Conservation (phyloP, 345 rosid genomes). For the Odontarrhena argentea region DNA sequence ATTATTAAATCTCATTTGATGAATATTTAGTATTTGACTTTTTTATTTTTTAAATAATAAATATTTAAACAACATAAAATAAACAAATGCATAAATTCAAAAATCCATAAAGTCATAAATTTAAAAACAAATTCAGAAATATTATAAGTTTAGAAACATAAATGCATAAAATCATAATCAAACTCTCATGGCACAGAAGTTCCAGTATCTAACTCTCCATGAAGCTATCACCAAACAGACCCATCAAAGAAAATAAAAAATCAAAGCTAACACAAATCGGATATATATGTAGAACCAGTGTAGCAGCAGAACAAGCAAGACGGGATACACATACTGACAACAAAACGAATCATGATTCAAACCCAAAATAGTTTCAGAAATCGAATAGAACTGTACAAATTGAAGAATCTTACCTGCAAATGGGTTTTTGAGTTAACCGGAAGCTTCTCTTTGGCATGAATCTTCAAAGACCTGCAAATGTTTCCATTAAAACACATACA, state of each 20-base stretch:
- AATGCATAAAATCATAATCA: too few relatives aligned
- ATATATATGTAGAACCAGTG: not conserved
- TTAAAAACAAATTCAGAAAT: too few relatives aligned
- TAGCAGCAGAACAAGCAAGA: not conserved
- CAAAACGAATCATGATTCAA: not conserved
- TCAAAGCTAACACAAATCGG: not conserved
- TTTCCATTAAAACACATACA: too few relatives aligned
- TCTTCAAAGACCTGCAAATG: slow-evolving; percentile 63
- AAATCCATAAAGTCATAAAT: too few relatives aligned
- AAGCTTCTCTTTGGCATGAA: slow-evolving; percentile 88
- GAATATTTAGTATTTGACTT: too few relatives aligned
- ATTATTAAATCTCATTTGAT: too few relatives aligned
- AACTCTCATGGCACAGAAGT: slow-evolving; percentile 62
- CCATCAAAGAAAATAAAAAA: slow-evolving; percentile 20
- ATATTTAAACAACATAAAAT: too few relatives aligned
- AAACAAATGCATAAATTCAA: too few relatives aligned
- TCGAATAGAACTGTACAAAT: not conserved
- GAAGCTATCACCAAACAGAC: slow-evolving; percentile 53
- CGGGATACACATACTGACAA: not conserved
- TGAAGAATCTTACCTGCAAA: slow-evolving; percentile 56
- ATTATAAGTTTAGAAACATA: too few relatives aligned
- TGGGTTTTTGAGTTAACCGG: slow-evolving; percentile 62
- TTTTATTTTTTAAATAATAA: too few relatives aligned
- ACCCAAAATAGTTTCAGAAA: not conserved
- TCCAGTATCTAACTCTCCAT: slow-evolving; percentile 88